Percentiles rank a stretch among this genome's conserved stretches.
These are phyloP conservation scores for Mucor mucedo DNA, from an alignment of 371 early-diverging fungal species.

Conservation along the genomic window DNA sequence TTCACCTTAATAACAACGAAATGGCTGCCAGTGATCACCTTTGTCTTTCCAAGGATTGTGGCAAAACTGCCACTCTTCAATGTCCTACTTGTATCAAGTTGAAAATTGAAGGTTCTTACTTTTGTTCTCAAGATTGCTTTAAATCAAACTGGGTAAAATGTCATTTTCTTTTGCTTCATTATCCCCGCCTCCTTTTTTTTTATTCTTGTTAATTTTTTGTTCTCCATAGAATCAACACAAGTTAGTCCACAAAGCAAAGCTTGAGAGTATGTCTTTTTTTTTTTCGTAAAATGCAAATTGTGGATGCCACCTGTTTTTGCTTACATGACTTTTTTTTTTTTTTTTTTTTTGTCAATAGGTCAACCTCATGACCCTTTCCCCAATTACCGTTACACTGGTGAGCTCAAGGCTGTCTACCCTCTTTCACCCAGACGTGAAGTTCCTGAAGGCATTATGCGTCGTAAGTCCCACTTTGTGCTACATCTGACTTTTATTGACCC, in stretches of 20 bases:
- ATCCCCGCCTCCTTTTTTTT: not conserved
- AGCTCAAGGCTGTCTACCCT: slow-evolving; percentile 86
- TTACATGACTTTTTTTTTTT: not conserved
- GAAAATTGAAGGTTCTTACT: slow-evolving; percentile 74
- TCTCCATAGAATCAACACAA: slow-evolving; percentile 55
- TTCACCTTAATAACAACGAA: not conserved
- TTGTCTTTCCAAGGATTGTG: slow-evolving; percentile 55
- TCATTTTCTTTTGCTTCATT: not conserved
- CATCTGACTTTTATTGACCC: not conserved
- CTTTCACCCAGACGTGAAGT: slow-evolving; percentile 81
- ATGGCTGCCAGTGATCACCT: slow-evolving; percentile 23
- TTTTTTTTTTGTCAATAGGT: slow-evolving; percentile 22
- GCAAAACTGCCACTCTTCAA: slow-evolving; percentile 78
- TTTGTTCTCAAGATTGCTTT: slow-evolving; percentile 92
- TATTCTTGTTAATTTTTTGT: not conserved
- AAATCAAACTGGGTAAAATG: slow-evolving; percentile 73
- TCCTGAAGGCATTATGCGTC: slow-evolving; percentile 75
- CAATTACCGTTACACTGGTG: slow-evolving; percentile 81
- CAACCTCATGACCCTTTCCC: slow-evolving; percentile 54
- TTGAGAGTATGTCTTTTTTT: slow-evolving; percentile 30
- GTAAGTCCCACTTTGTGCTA: slow-evolving; percentile 28
- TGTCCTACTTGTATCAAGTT: slow-evolving; percentile 92
- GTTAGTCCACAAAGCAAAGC: slow-evolving; percentile 57
- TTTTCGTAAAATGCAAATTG: not conserved
- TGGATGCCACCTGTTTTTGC: not conserved